Evolutionary conservation across 371 early-diverging fungal species (phyloP), one percentile per base, ranked within the genome.

Genomic region (Amoeboaphelidium occidentale): DNA sequence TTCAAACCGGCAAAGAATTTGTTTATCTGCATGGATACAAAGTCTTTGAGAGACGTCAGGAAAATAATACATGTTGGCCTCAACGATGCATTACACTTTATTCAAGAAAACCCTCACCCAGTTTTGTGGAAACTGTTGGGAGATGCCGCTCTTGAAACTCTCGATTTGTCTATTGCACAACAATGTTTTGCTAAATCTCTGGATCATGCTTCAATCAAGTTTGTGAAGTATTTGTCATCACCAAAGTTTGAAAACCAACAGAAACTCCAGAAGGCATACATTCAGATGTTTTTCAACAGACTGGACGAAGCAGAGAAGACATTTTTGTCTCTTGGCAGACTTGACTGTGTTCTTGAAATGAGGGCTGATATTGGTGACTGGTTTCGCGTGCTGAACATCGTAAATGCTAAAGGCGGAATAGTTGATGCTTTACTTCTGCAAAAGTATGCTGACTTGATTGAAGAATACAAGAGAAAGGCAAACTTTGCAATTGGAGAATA

Each of bases 301-400:
- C 53, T 56, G 23, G 69, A 70, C 20, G 32, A 43, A 2, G 67
- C 72, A 0, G 72, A 72, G 46, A 57, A 61, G 43, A 27, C 59
- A 17, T 72, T 68, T 45, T 48, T 70, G 6, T 66, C 65, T 27
- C 58, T 63, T 59, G 72, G 68, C 50, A 63, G 72, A 20, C 64
- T 63, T 43, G 72, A 72, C 51, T 54, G 70, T 12, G 72, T 70
- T 2, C 56, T 72, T 13, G 63, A 67, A 10, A 43, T 72, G n/a
- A 63, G 67, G 3, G 60, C 62, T 4, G 52, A 58, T 2, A 46
- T 70, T 49, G 69, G 70, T 21, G 69, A 72, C 53, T 70, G 64
- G 67, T 64, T 65, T 55, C 58, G 70, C 0, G 70, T 68, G 14
- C 65, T 70, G 10, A 66, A 70, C 53, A 49, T 70, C n/a, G 63